Conservation (phyloP, 768 basidiomycete species). For the Suillus lakei region DNA sequence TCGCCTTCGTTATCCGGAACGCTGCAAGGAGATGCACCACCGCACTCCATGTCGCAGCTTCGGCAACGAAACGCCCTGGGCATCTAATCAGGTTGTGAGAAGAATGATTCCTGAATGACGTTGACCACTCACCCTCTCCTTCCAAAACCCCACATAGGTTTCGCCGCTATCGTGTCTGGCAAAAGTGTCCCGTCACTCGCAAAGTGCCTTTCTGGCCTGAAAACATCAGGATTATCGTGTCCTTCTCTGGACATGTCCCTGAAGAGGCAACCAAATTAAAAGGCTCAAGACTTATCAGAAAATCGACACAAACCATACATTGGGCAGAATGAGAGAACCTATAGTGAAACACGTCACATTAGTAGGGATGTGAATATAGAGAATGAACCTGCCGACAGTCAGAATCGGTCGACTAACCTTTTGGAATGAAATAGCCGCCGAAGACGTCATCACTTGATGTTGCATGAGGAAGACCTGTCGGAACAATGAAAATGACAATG, state of each 20-base stretch:
- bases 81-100: conserved; percentile 13
- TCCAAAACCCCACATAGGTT: conserved; percentile 35
- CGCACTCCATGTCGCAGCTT: conserved; percentile 35
- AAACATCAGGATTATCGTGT: conserved; percentile 31
- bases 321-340: conserved; percentile 28
- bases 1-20: conserved; percentile 19
- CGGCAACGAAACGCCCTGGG: conserved; percentile 37
- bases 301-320: conserved; percentile 29
- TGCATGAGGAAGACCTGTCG: conserved; percentile 31
- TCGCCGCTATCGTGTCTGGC: conserved; percentile 33
- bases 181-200: conserved; percentile 25
- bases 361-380: conserved; percentile 8
- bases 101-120: not conserved
- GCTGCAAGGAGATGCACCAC: conserved; percentile 33
- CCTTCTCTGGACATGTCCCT: conserved; percentile 39
- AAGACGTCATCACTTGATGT: conserved; percentile 47
- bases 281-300: not conserved
- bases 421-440: conserved; percentile 45
- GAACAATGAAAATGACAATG: not conserved
- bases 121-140: conserved; percentile 22
- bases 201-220: conserved; percentile 33
- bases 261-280: not conserved
- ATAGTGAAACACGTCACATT: not conserved
- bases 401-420: conserved; percentile 27
- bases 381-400: not conserved